Base-by-base conservation (phyloP, 1,284 basidiomycete species). In the Boletus sp. region DNA sequence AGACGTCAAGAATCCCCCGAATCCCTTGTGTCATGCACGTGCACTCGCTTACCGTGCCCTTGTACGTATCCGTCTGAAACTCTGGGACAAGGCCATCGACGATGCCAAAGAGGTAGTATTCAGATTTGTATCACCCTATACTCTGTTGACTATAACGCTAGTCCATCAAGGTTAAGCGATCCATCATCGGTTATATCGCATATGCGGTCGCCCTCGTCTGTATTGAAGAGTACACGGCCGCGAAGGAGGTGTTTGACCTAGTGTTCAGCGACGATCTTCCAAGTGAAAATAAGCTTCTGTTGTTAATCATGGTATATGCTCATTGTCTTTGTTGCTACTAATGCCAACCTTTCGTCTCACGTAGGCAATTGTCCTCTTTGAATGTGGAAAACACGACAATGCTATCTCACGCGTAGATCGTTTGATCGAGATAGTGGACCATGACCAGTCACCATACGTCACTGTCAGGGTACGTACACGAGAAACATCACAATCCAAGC, bases 271-370 rank as follows among this genome's bases (percentile, higher is more conserved):
- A 52, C 2, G 23, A 31, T 27, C 28, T 35, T 5, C n/a, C 28
- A 5, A 27, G 14, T 6, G 62, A 62, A n/a, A 52, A 31, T 11
- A 63, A 13, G 2, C 28, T 52, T 28, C 31, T 62, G 3, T 47
- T 62, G 23, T 33, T 64, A n/a, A 52, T 63, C 43, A 63, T 60
- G 58, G 62, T 55, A 33, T 33, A 31, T 13, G 2, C 5, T 2
- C 3, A 1, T 27, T 7, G 5, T n/a, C 6, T 9, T 27, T 7
- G 8, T 58, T 4, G 35, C 33, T 8, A 8, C 16, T 1, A 0
- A 11, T 19, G n/a, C 11, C 13, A 0, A 43, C n/a, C n/a, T 27
- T 31, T 23, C n/a, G 40, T 43, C 37, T 17, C 16, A n/a, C 10
- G 21, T 16, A 63, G 61, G 61, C 61, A 2, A 30, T 52, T 10